Evolutionary conservation across 495 filamentous ascomycete species (phyloP).

Genomic region (Hypoxylon crocopeplum): DNA sequence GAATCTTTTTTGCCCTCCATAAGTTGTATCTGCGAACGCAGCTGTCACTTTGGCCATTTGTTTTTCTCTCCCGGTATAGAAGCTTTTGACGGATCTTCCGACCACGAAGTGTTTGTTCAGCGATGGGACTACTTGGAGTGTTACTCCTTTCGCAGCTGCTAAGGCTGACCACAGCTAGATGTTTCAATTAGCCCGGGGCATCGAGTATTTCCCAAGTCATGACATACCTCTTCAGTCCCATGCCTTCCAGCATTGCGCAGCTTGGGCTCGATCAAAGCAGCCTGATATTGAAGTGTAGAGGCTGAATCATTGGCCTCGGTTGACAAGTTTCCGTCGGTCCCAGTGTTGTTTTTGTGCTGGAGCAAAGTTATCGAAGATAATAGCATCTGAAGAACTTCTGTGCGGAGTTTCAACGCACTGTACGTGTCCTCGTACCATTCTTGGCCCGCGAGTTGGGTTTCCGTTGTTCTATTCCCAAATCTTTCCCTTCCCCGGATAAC

Average conservation of each 20-base stretch:
- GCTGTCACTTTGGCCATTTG: background rate
- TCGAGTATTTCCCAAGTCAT: background rate
- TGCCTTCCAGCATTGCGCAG: background rate
- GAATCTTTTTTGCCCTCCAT: slow-evolving; percentile 27
- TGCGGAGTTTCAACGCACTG: background rate
- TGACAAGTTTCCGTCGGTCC: slow-evolving; percentile 1
- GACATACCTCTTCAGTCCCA: background rate
- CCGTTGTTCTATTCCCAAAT: background rate
- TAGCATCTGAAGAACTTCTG: slow-evolving; percentile 1
- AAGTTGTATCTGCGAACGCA: background rate
- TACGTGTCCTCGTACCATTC: background rate
- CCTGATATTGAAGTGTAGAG: background rate
- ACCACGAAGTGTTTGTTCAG: slow-evolving; percentile 4
- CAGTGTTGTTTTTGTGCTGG: background rate
- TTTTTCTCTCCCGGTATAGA: slow-evolving; percentile 6
- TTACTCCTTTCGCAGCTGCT: background rate
- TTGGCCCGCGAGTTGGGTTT: background rate
- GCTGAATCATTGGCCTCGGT: background rate
- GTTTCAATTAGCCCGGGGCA: background rate
- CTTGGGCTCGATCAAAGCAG: background rate
- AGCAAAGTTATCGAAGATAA: background rate
- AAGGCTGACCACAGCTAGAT: background rate
- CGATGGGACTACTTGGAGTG: background rate
- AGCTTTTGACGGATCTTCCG: background rate
- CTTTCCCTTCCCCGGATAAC: background rate